These are phyloP conservation scores for Sisymbrium altissimum DNA, from an alignment of 345 rosid genomes.

Conservation along the genomic window DNA sequence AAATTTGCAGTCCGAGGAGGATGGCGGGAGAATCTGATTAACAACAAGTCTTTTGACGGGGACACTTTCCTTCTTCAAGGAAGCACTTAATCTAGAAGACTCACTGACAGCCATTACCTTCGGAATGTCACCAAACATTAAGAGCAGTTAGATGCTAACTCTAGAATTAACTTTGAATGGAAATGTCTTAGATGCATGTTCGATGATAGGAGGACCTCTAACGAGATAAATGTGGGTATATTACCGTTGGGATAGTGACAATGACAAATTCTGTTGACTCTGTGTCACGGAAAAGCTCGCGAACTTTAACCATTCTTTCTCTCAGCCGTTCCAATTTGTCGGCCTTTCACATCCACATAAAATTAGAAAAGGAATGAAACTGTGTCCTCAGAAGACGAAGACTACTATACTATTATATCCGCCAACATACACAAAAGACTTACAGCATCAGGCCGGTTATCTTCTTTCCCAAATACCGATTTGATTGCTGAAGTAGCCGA, in stretches of 20 bases:
- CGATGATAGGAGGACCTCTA: neutral
- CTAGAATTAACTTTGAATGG: neutral
- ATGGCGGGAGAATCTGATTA: conserved; percentile 92
- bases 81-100: conserved; percentile 77
- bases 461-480: conserved; percentile 87
- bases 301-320: conserved; percentile 96
- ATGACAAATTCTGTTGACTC: conserved; percentile 93
- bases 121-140: conserved; percentile 12
- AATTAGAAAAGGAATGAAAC: neutral
- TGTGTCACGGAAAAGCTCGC: conserved; percentile 86
- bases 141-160: neutral
- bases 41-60: conserved; percentile 87
- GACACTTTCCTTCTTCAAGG: conserved; percentile 83
- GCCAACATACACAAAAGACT: conserved; percentile 33
- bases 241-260: conserved; percentile 94
- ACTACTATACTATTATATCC: conserved; percentile 4
- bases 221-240: neutral
- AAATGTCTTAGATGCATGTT: neutral
- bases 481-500: conserved; percentile 96
- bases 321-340: conserved; percentile 82
- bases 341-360: conserved; percentile 45
- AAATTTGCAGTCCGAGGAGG: conserved; percentile 91
- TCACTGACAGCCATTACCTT: conserved; percentile 96
- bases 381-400: neutral
- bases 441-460: conserved; percentile 59